Evolutionary conservation across 306 rosid species (phyloP), one percentile per base, ranked within the genome.

Genomic region (Datisca glomerata): DNA sequence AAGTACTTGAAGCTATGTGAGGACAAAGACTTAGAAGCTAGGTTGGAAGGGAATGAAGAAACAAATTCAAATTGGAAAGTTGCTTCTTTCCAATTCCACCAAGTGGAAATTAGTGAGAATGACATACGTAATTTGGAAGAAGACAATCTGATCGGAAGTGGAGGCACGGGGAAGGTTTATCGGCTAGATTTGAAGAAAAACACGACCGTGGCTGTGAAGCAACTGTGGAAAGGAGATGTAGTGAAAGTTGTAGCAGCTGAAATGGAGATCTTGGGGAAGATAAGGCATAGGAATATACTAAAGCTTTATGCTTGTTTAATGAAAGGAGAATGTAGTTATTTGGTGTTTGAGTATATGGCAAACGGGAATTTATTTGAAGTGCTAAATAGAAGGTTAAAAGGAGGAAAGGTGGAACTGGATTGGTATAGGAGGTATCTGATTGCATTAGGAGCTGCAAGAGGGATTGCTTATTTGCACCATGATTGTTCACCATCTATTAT

Each of bases 391-490:
- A 60, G 70, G 55, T 53, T 45, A 44, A 80, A 80, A 59, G 66
- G 66, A 37, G 80, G 73, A 27, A 44, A 37, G 47, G 58, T 80
- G 4, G 63, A 68, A 48, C 53, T 78, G 73, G 79, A 75, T 68
- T 91, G 98, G 98, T 54, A 45, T 43, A 79, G 55, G 56, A 75
- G 98, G 79, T 66, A 75, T 51, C 76, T 56, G 64, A 84, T 84
- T 73, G 84, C 86, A 17, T 37, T 91, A 49, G 98, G 98, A 38
- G 78, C 86, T 36, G 96, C 96, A 4, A 78, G 73, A 67, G 98
- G 93, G 28, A 75, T 91, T 67, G 62, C 86, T 32, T 91, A 91
- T 70, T 71, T 91, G 53, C 98, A 91, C 56, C 98, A 91, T 64
- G 98, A 84, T 52, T 84, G 86, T 42, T 65, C 81, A 32, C 98